A percentile compares a stretch with the other conserved stretches of the same genome.
Evolutionary conservation across 495 filamentous ascomycete species (phyloP).

Genomic region (Podospora fimiseda): DNA sequence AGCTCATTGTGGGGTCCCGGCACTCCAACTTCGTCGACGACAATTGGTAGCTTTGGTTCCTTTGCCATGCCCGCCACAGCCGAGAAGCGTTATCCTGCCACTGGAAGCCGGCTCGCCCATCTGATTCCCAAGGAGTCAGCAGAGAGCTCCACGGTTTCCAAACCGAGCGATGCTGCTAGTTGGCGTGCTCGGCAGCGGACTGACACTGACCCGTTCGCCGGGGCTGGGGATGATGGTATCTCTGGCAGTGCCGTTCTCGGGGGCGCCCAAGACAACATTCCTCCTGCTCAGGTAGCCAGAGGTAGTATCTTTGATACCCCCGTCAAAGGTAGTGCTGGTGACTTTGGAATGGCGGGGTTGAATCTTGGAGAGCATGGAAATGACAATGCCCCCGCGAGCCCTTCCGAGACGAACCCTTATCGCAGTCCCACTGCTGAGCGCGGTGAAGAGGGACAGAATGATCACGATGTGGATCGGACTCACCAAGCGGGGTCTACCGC

Average conservation of each 20-base stretch:
- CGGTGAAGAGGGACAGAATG: constrained; percentile 64
- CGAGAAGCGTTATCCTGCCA: constrained; percentile 70
- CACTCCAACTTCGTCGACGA: constrained; percentile 40
- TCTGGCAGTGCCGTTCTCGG: constrained; percentile 75
- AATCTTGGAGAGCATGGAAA: constrained; percentile 50
- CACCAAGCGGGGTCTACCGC: neutral
- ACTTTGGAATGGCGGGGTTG: constrained; percentile 81
- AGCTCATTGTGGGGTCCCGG: constrained; percentile 67
- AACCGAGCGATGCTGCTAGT: constrained; percentile 27
- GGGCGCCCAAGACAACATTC: constrained; percentile 68
- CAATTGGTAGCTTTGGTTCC: constrained; percentile 72
- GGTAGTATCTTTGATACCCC: constrained; percentile 49
- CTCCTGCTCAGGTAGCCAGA: constrained; percentile 39
- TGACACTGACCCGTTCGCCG: constrained; percentile 77
- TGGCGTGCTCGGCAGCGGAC: constrained; percentile 55
- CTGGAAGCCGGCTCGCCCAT: constrained; percentile 78
- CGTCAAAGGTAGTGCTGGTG: constrained; percentile 48
- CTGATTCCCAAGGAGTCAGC: constrained; percentile 70
- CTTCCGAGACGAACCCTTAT: constrained; percentile 96
- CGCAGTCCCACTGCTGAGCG: constrained; percentile 64
- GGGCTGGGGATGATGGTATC: constrained; percentile 53
- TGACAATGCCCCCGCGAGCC: constrained; percentile 61
- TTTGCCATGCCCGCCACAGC: constrained; percentile 60
- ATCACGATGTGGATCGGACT: constrained; percentile 50
- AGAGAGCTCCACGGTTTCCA: constrained; percentile 54